Evolutionary conservation across 768 basidiomycete species (phyloP).

Genomic region (Coprinopsis marcescibilis): DNA sequence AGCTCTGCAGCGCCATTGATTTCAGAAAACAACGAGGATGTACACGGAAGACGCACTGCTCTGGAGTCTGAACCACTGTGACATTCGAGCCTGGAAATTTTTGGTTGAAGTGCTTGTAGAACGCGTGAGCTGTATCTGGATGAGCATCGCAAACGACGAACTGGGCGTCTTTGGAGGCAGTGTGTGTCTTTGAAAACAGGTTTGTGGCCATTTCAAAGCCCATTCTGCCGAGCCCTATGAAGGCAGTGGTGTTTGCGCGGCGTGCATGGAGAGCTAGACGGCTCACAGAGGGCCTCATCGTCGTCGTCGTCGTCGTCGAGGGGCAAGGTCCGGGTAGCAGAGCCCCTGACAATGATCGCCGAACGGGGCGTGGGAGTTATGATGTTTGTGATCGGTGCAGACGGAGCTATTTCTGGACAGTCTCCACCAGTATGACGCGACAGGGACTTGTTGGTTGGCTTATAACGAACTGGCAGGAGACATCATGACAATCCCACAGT

Average conservation of each 20-base stretch:
- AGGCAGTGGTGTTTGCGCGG: constrained; percentile 54
- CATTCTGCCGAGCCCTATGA: constrained; percentile 88
- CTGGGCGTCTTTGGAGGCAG: constrained; percentile 42
- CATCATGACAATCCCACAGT: too few relatives aligned
- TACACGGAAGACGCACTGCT: constrained; percentile 51
- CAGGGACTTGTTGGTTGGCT: too few relatives aligned
- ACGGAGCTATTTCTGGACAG: too few relatives aligned
- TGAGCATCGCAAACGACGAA: constrained; percentile 81
- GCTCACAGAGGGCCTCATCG: constrained; percentile 49
- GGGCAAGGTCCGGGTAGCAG: not conserved
- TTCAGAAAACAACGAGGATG: constrained; percentile 2
- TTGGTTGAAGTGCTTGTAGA: constrained; percentile 47
- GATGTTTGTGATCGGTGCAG: too few relatives aligned
- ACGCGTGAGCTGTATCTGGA: constrained; percentile 49
- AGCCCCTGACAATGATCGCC: not conserved
- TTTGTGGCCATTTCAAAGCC: constrained; percentile 84
- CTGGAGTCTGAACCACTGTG: constrained; percentile 55
- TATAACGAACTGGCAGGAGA: too few relatives aligned
- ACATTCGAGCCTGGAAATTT: constrained; percentile 58
- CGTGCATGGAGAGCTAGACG: constrained; percentile 27
- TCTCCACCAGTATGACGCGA: too few relatives aligned
- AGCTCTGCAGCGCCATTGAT: constrained; percentile 39
- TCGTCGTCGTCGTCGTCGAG: constrained; percentile 6
- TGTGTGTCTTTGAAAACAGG: constrained; percentile 69
- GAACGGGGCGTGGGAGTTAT: too few relatives aligned